Conservation (phyloP, 2,329 filamentous ascomycete genomes). For the Paecilomyces sp. region DNA sequence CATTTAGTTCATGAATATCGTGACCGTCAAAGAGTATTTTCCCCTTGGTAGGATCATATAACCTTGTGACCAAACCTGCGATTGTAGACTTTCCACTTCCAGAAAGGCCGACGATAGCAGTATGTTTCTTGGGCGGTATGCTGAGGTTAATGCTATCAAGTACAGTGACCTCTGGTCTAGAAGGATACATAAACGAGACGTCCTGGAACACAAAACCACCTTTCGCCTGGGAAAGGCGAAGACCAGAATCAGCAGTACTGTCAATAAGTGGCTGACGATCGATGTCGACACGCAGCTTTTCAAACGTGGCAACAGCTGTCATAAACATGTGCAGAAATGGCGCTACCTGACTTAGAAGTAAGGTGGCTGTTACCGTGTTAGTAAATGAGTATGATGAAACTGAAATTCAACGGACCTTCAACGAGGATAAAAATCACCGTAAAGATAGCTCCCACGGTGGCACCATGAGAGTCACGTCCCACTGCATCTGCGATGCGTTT, state of each 20-base stretch:
- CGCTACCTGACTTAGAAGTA: background rate
- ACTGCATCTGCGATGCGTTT: conserved; percentile 42
- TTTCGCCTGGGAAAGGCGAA: conserved; percentile 15
- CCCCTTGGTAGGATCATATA: conserved; percentile 74
- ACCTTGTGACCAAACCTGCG: conserved; percentile 33
- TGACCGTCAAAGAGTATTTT: conserved; percentile 68
- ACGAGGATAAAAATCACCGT: background rate
- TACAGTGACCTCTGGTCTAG: conserved; percentile 13
- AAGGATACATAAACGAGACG: conserved; percentile 39
- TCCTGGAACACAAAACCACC: conserved; percentile 26
- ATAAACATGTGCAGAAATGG: conserved; percentile 29
- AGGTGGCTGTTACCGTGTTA: background rate
- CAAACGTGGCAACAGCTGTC: conserved; percentile 46
- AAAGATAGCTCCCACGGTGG: conserved; percentile 11
- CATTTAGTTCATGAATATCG: conserved; percentile 66
- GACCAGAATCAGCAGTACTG: conserved; percentile 14
- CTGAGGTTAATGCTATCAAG: conserved; percentile 43
- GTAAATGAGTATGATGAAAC: background rate
- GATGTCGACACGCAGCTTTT: conserved; percentile 53
- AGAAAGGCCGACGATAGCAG: conserved; percentile 28
- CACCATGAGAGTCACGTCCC: conserved; percentile 7
- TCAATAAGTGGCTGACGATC: conserved; percentile 45
- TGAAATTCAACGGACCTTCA: background rate
- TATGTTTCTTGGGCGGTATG: conserved; percentile 19
- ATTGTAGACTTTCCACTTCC: conserved; percentile 44